phyloP scores from a whole-genome alignment of 1,284 basidiomycete genomes.

The Mycena sp. region DNA sequence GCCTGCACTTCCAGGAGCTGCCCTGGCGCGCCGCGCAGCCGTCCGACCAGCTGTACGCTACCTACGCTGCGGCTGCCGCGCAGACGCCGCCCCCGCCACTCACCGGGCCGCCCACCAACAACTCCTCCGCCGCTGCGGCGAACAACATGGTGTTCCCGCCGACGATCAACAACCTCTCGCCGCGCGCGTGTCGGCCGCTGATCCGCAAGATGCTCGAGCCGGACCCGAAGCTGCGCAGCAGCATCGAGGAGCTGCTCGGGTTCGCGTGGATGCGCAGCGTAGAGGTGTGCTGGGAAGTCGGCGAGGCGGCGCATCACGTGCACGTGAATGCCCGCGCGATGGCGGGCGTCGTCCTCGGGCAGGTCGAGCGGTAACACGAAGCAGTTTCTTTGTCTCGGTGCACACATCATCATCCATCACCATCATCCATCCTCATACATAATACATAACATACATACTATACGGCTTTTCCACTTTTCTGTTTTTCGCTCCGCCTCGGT shows the following conservation, averaged over 20 bases:
- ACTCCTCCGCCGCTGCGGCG: not conserved
- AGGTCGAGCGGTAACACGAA: not conserved
- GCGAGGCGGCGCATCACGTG: conserved; percentile 67
- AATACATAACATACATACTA: too few species aligned
- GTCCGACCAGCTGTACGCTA: conserved; percentile 84
- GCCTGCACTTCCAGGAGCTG: conserved; percentile 95
- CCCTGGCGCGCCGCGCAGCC: conserved; percentile 96
- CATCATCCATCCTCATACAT: too few species aligned
- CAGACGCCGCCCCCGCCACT: conserved; percentile 22
- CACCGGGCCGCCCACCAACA: not conserved
- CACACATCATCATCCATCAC: not conserved
- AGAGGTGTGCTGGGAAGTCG: conserved; percentile 74
- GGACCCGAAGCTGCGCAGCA: conserved; percentile 82
- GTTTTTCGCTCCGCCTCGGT: not conserved
- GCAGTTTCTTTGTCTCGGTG: not conserved
- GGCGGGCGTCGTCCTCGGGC: conserved; percentile 45
- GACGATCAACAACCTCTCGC: conserved; percentile 90
- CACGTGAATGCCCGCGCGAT: conserved; percentile 71
- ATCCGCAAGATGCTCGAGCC: conserved; percentile 97
- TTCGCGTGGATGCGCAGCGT: conserved; percentile 87
- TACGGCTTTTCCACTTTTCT: too few species aligned
- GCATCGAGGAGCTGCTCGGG: conserved; percentile 87
- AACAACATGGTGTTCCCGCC: conserved; percentile 52
- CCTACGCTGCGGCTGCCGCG: conserved; percentile 72
- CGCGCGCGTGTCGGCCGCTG: conserved; percentile 85